phyloP scores from a whole-genome alignment of 805 yeast species.

The Hagleromyces aurorensis region DNA sequence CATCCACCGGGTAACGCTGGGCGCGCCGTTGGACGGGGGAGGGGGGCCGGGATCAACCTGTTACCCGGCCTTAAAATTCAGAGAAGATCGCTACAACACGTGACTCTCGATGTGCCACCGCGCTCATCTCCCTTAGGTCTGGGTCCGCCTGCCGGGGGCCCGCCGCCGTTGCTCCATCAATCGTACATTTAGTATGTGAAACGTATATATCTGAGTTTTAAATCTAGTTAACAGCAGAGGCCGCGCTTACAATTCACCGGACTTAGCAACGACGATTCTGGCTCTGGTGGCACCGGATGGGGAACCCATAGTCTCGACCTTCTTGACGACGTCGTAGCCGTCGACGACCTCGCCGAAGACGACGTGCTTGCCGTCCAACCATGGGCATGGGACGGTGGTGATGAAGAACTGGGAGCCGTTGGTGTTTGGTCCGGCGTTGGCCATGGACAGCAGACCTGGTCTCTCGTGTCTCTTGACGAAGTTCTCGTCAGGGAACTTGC shows the following conservation, averaged over 20 bases:
- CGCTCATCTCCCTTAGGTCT: too few relatives aligned
- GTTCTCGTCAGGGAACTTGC: slow-evolving; percentile 71
- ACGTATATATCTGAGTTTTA: too few relatives aligned
- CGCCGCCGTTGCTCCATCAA: too few relatives aligned
- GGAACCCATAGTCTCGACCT: slow-evolving; percentile 74
- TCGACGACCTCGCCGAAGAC: slow-evolving; percentile 89
- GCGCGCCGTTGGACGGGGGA: too few relatives aligned
- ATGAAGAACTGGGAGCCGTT: slow-evolving; percentile 97
- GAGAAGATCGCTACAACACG: too few relatives aligned
- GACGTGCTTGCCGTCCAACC: slow-evolving; percentile 92
- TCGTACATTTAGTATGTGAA: too few relatives aligned
- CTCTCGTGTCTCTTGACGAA: slow-evolving; percentile 64
- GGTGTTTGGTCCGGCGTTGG: slow-evolving; percentile 97
- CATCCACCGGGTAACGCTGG: too few relatives aligned
- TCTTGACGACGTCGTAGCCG: slow-evolving; percentile 80
- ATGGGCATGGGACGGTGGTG: slow-evolving; percentile 79
- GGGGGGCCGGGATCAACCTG: too few relatives aligned
- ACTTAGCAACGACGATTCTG: slow-evolving; percentile 54
- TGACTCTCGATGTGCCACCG: too few relatives aligned
- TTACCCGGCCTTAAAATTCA: too few relatives aligned
- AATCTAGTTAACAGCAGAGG: too few relatives aligned
- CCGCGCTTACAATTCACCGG: slow-evolving; percentile 34
- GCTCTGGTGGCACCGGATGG: slow-evolving; percentile 63
- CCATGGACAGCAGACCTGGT: slow-evolving; percentile 88
- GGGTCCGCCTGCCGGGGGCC: too few relatives aligned